Evolutionary conservation across 2,329 filamentous ascomycete genomes (phyloP).

Genomic region (Hortaea werneckii): DNA sequence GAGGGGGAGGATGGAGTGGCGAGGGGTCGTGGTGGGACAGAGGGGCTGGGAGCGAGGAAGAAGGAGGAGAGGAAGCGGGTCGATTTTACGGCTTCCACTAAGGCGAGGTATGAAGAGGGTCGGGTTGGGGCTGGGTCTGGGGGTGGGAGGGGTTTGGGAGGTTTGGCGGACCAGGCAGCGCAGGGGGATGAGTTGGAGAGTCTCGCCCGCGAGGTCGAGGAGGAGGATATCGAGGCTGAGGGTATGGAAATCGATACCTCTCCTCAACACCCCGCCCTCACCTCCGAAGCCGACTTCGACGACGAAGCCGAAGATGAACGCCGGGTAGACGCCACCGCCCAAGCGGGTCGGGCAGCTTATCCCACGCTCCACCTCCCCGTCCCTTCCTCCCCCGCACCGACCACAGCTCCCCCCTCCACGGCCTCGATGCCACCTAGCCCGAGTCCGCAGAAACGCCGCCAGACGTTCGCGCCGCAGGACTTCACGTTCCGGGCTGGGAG

Average conservation of each 20-base stretch:
- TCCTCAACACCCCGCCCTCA: neutral
- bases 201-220: no score
- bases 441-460: constrained; percentile 24
- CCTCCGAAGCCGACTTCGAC: neutral
- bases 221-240: constrained; percentile 15
- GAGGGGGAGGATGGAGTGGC: neutral
- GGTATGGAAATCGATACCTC: neutral
- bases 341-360: no score
- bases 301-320: no score
- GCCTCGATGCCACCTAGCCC: constrained; percentile 12
- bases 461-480: constrained; percentile 28
- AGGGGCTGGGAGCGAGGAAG: neutral
- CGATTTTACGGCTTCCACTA: constrained; percentile 60
- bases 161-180: no score
- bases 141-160: no score
- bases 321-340: no score
- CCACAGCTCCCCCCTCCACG: neutral
- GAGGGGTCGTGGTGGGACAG: neutral
- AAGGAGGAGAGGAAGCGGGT: constrained; percentile 51
- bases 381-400: neutral
- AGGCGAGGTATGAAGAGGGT: constrained; percentile 15
- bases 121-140: no score
- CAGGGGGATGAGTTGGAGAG: no score
- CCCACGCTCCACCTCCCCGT: no score
- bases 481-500: constrained; percentile 40